These are phyloP conservation scores for Echinosophora koreensis DNA, from an alignment of 306 rosid genomes.

Conservation along the genomic window DNA sequence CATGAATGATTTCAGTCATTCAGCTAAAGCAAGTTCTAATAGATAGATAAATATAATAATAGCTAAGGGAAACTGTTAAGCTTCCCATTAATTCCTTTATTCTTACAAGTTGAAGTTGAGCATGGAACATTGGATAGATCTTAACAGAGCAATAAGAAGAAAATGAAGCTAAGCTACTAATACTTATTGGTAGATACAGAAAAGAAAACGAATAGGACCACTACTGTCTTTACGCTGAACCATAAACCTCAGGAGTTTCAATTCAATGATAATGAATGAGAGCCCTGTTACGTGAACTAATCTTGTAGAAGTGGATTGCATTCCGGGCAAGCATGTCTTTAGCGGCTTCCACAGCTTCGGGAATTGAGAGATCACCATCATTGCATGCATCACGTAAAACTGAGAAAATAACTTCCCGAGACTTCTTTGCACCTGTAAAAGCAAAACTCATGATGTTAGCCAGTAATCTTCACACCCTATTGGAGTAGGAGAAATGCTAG, in stretches of 20 bases:
- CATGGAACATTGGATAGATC: neutral
- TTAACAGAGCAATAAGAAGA: neutral
- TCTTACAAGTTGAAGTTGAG: neutral
- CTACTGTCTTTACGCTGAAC: neutral
- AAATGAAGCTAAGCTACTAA: neutral
- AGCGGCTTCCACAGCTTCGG: slow-evolving; percentile 81
- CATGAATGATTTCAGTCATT: neutral
- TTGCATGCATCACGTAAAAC: slow-evolving; percentile 77
- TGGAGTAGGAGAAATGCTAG: neutral
- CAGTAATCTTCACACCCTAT: neutral
- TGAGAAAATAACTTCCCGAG: slow-evolving; percentile 78
- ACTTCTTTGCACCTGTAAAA: slow-evolving; percentile 78
- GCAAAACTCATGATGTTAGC: slow-evolving; percentile 38
- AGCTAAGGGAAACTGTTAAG: neutral
- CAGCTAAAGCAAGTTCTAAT: neutral
- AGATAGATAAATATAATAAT: neutral
- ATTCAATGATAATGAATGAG: neutral
- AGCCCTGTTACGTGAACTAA: slow-evolving; percentile 37
- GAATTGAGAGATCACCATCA: slow-evolving; percentile 81
- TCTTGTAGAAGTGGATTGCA: slow-evolving; percentile 76
- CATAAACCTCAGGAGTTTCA: neutral
- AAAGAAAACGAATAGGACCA: neutral
- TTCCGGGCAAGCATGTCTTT: slow-evolving; percentile 76
- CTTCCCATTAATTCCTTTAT: slow-evolving; percentile 31
- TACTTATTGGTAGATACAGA: neutral